Evolutionary conservation across 2,329 filamentous ascomycete genomes (phyloP).

Genomic region (Penicillium hordei): DNA sequence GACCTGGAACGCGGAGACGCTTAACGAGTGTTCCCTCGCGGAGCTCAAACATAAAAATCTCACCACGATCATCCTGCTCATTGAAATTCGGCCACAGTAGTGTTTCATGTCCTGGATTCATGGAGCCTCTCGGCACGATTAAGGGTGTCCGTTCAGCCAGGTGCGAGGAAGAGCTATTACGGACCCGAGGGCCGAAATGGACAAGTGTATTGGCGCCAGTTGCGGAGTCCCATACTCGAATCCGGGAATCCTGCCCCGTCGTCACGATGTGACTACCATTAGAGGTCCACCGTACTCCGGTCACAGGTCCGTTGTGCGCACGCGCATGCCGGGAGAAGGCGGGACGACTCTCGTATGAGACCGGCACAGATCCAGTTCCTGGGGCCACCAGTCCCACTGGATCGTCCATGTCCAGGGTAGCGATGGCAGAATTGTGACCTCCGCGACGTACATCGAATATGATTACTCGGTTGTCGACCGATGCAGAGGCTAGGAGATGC

Average conservation of each 20-base stretch:
- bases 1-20: slow-evolving; percentile 65
- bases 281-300: slow-evolving; percentile 80
- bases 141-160: slow-evolving; percentile 63
- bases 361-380: slow-evolving; percentile 33
- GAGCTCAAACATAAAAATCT: slow-evolving; percentile 78
- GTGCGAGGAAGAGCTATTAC: slow-evolving; percentile 62
- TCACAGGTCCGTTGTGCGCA: slow-evolving; percentile 80
- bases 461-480: slow-evolving; percentile 78
- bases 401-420: slow-evolving; percentile 80
- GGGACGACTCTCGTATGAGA: slow-evolving; percentile 36
- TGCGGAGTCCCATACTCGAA: slow-evolving; percentile 81
- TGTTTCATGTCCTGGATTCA: slow-evolving; percentile 59
- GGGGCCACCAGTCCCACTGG: slow-evolving; percentile 62
- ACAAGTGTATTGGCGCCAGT: slow-evolving; percentile 84
- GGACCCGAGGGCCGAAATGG: slow-evolving; percentile 79
- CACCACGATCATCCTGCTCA: slow-evolving; percentile 60
- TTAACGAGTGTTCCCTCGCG: slow-evolving; percentile 73
- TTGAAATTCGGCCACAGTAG: slow-evolving; percentile 80
- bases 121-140: slow-evolving; percentile 61
- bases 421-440: slow-evolving; percentile 65
- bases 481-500: slow-evolving; percentile 77
- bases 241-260: slow-evolving; percentile 76
- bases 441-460: slow-evolving; percentile 86
- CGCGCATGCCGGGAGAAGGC: slow-evolving; percentile 48
- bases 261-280: slow-evolving; percentile 75